phyloP scores from a whole-genome alignment of 208 protist species.

The Leishmania major region DNA sequence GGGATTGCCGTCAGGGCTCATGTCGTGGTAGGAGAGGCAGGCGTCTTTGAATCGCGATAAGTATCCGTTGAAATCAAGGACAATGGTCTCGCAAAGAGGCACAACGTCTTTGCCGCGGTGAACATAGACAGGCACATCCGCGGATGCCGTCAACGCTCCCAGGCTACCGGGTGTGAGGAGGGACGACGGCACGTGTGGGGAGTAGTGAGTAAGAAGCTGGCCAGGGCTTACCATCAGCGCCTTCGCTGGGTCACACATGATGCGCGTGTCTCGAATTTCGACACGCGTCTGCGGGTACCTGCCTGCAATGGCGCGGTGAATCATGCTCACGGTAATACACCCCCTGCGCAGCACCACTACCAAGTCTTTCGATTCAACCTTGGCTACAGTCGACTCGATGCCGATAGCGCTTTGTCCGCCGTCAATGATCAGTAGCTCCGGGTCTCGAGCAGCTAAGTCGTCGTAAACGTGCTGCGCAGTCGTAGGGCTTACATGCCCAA shows the following conservation, averaged over 20 bases:
- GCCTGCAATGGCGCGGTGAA: conserved; percentile 54
- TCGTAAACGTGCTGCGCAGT: conserved; percentile 88
- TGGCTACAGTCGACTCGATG: conserved; percentile 94
- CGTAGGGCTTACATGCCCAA: conserved; percentile 93
- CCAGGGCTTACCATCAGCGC: conserved; percentile 88
- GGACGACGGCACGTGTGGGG: conserved; percentile 71
- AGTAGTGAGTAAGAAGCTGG: conserved; percentile 93
- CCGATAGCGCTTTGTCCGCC: conserved; percentile 87
- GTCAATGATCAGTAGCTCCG: conserved; percentile 84
- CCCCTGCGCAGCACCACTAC: conserved; percentile 87
- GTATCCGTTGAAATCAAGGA: conserved; percentile 80
- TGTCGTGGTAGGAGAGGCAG: conserved; percentile 70
- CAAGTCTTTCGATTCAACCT: conserved; percentile 53
- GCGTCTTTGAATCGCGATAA: conserved; percentile 33
- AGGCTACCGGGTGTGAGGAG: conserved; percentile 76
- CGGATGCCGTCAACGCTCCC: not conserved
- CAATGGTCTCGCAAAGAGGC: conserved; percentile 42
- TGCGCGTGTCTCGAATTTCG: conserved; percentile 70
- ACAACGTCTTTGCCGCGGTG: conserved; percentile 29
- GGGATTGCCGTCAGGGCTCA: conserved; percentile 57
- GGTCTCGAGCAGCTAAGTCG: conserved; percentile 86
- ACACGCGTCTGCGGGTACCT: conserved; percentile 52
- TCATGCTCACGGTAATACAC: conserved; percentile 65
- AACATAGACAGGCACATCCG: conserved; percentile 29
- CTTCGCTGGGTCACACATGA: conserved; percentile 32